Conservation (phyloP, 257 asterid genomes). For the Catharanthus roseus region DNA sequence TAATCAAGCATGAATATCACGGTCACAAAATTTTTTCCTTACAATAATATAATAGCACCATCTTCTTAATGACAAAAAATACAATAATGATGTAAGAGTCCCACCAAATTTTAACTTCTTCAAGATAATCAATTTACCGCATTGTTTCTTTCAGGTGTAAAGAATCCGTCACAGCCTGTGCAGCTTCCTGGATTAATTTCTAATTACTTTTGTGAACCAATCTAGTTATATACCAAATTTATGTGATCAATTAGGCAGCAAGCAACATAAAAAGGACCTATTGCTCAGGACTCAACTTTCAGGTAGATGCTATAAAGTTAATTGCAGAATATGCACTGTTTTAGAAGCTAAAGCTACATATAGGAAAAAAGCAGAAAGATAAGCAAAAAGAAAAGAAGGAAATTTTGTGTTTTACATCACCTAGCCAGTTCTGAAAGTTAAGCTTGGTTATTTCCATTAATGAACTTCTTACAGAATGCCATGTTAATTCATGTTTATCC, state of each 20-base stretch:
- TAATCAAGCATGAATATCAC: neutral
- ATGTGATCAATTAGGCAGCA: neutral
- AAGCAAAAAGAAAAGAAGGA: too few species aligned
- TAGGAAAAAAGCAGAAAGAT: neutral
- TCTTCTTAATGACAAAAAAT: neutral
- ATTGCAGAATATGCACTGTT: neutral
- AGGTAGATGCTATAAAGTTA: neutral
- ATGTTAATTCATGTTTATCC: neutral
- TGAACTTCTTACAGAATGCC: neutral
- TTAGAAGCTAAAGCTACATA: neutral
- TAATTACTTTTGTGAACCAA: neutral
- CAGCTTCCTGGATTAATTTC: neutral
- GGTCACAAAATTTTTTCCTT: neutral
- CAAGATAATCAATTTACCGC: neutral
- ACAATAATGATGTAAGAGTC: neutral
- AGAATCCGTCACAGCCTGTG: neutral
- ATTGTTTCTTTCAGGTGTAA: neutral
- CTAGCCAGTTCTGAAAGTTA: neutral
- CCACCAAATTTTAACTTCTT: neutral
- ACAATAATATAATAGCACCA: constrained; percentile 1
- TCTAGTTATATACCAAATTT: too few species aligned
- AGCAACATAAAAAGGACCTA: neutral
- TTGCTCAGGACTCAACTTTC: neutral
- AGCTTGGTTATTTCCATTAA: neutral
- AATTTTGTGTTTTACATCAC: neutral